phyloP scores from a whole-genome alignment of 495 filamentous ascomycete species.

The Penicillium maclennaniae region DNA sequence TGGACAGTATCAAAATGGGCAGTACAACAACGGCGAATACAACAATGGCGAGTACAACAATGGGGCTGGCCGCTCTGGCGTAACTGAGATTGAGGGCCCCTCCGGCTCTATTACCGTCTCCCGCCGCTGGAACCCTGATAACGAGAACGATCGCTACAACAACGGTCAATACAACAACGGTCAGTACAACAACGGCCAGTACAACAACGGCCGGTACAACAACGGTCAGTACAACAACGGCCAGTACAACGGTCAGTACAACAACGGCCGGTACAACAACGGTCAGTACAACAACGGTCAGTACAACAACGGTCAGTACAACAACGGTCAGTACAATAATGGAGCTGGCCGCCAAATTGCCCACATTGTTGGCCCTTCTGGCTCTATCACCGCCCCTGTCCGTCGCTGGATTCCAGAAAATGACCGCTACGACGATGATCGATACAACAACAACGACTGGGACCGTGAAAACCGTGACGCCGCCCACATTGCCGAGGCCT shows the following conservation, averaged over 20 bases:
- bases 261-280: slow-evolving; percentile 2
- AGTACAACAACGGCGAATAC: neutral
- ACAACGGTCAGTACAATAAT: neutral
- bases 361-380: neutral
- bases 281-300: neutral
- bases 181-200: slow-evolving; percentile 10
- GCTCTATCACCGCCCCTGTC: slow-evolving; percentile 1
- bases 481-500: neutral
- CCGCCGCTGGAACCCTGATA: neutral
- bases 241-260: neutral
- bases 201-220: slow-evolving; percentile 10
- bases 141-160: neutral
- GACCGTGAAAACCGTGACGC: neutral
- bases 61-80: no score
- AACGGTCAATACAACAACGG: slow-evolving; percentile 5
- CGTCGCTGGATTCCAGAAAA: neutral
- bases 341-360: neutral
- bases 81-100: no score
- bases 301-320: neutral
- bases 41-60: no score
- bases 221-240: slow-evolving; percentile 13
- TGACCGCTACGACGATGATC: neutral
- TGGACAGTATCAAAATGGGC: slow-evolving; percentile 9
- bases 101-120: no score
- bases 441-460: neutral